Percentiles rank a stretch among this genome's conserved stretches.
Conservation (phyloP, 2,329 filamentous ascomycete species). For the Neonectria neomacrospora region DNA sequence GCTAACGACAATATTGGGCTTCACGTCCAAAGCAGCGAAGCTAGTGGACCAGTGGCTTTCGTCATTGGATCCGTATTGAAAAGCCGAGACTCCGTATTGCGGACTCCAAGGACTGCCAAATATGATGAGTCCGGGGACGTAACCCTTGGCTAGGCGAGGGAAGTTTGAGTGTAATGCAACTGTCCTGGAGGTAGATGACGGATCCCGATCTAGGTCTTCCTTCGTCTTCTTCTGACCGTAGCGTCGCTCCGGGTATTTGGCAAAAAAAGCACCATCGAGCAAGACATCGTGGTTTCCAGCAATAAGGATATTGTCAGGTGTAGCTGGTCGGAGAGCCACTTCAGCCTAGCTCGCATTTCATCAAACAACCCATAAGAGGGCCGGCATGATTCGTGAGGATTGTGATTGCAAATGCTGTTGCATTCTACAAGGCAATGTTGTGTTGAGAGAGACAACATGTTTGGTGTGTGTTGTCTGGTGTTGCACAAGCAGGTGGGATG, state of each 20-base stretch:
- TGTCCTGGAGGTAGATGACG: conserved; percentile 38
- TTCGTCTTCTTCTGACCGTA: conserved; percentile 28
- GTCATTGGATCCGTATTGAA: conserved; percentile 39
- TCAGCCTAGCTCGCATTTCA: conserved; percentile 51
- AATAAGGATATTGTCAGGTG: conserved; percentile 70
- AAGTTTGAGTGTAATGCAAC: conserved; percentile 22
- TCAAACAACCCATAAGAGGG: conserved; percentile 47
- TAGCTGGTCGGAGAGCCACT: conserved; percentile 49
- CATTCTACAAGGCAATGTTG: not conserved
- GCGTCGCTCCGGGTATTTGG: conserved; percentile 25
- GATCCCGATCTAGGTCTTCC: conserved; percentile 35
- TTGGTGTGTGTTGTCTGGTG: not conserved
- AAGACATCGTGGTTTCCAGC: conserved; percentile 77
- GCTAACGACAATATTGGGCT: conserved; percentile 39
- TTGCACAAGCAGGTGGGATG: no score
- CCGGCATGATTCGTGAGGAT: not conserved
- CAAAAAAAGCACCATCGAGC: conserved; percentile 64
- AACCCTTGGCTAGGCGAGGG: not conserved
- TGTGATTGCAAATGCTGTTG: not conserved
- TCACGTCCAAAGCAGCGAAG: conserved; percentile 10
- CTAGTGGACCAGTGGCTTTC: conserved; percentile 25
- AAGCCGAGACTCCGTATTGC: conserved; percentile 32
- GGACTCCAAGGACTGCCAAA: conserved; percentile 14
- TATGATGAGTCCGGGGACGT: conserved; percentile 4
- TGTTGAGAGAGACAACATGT: not conserved